Evolutionary conservation across 305 asterid genomes (phyloP).

Genomic region (Rubia peregrina): DNA sequence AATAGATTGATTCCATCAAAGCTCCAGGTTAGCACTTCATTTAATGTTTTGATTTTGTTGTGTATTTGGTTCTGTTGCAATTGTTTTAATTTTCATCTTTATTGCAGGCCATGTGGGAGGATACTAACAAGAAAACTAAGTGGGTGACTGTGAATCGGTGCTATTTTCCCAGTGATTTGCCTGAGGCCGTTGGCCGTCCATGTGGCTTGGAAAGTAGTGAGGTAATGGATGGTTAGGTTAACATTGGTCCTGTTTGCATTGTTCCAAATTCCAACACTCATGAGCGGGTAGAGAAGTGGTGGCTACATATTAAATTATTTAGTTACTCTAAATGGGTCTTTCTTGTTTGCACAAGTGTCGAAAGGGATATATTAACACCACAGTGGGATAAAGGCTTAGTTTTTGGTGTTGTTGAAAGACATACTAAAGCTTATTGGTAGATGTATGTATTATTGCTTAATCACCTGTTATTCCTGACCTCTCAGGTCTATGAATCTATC

Average conservation of each 20-base stretch:
- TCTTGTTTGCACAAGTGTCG: not conserved
- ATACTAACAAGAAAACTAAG: conserved; percentile 44
- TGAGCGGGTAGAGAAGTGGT: not conserved
- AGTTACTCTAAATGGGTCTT: not conserved
- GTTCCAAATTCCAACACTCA: not conserved
- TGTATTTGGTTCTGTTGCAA: not conserved
- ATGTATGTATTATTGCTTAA: not conserved
- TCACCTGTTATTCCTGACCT: conserved; percentile 13
- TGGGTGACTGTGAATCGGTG: conserved; percentile 72
- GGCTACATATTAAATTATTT: not conserved
- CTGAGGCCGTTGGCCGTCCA: conserved; percentile 89
- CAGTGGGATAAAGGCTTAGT: not conserved
- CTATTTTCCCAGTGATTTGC: conserved; percentile 90
- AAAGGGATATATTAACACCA: not conserved
- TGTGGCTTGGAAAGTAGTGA: conserved; percentile 83
- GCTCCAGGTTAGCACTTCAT: conserved; percentile 60
- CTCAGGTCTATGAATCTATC: conserved; percentile 83
- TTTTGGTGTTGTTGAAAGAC: not conserved
- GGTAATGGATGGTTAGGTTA: conserved; percentile 34
- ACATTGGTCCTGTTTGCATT: conserved; percentile 9
- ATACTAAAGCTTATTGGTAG: not conserved
- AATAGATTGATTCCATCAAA: conserved; percentile 63
- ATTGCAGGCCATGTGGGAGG: conserved; percentile 94
- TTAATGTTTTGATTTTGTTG: conserved; percentile 13
- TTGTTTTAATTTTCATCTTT: conserved; percentile 25